A percentile compares a stretch with the other conserved stretches of the same genome.
These are phyloP conservation scores for Yamadazyma nakazawae DNA, from an alignment of 805 yeast species.

Conservation along the genomic window DNA sequence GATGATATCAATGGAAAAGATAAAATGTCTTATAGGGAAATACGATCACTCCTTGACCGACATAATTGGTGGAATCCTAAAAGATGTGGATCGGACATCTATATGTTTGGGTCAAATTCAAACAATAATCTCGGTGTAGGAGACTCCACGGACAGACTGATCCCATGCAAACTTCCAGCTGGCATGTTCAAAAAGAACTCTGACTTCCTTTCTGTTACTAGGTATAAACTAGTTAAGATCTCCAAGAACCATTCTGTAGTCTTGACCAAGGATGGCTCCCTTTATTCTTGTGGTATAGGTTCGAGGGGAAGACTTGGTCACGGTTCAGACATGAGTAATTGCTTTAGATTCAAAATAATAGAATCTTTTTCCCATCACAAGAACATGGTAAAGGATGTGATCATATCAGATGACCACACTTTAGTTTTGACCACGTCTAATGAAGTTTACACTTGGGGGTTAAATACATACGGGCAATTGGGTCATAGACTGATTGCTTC, in stretches of 20 bases:
- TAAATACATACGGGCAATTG: slow-evolving; percentile 62
- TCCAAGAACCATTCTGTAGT: slow-evolving; percentile 67
- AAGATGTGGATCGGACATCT: slow-evolving; percentile 57
- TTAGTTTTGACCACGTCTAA: slow-evolving; percentile 52
- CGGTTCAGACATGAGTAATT: slow-evolving; percentile 32
- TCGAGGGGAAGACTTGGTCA: slow-evolving; percentile 72
- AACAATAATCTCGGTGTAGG: slow-evolving; percentile 67
- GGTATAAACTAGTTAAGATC: slow-evolving; percentile 47
- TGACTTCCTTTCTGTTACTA: slow-evolving; percentile 27
- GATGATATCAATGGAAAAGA: not conserved
- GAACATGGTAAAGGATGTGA: slow-evolving; percentile 30
- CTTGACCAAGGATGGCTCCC: slow-evolving; percentile 51
- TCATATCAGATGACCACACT: slow-evolving; percentile 65
- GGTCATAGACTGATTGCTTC: slow-evolving; percentile 37
- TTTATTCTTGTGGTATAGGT: slow-evolving; percentile 65
- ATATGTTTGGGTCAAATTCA: slow-evolving; percentile 60
- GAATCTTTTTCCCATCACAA: slow-evolving; percentile 26
- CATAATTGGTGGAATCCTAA: slow-evolving; percentile 40
- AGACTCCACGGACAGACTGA: slow-evolving; percentile 47
- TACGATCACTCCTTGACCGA: slow-evolving; percentile 7
- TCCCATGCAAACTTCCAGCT: slow-evolving; percentile 38
- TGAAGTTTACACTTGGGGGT: slow-evolving; percentile 77
- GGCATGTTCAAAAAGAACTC: slow-evolving; percentile 19
- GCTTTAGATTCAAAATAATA: slow-evolving; percentile 44
- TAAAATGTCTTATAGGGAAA: not conserved